These are phyloP conservation scores for Hyaloscypha finlandica DNA, from an alignment of 495 filamentous ascomycete species.

Conservation along the genomic window DNA sequence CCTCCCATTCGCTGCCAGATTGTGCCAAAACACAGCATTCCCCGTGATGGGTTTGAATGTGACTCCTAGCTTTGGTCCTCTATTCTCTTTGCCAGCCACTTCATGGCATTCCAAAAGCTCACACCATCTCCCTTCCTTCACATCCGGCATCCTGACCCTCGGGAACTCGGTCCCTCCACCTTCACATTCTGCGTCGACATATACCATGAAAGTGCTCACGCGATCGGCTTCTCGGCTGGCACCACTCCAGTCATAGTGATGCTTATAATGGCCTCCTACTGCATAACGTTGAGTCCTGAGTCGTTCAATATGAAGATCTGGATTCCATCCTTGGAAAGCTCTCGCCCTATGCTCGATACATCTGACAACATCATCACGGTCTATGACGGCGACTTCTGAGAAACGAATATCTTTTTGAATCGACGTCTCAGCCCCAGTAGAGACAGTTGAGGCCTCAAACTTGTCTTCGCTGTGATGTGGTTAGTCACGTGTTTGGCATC, in stretches of 20 bases:
- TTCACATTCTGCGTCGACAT: slow-evolving; percentile 56
- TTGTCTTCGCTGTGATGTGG: slow-evolving; percentile 42
- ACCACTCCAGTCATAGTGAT: slow-evolving; percentile 62
- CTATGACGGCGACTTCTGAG: slow-evolving; percentile 59
- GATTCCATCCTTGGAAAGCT: slow-evolving; percentile 61
- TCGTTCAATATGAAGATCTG: slow-evolving; percentile 59
- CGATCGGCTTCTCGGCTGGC: slow-evolving; percentile 46
- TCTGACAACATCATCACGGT: slow-evolving; percentile 53
- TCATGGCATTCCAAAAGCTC: slow-evolving; percentile 38
- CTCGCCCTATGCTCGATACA: slow-evolving; percentile 62
- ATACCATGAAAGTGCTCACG: slow-evolving; percentile 64
- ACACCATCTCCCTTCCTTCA: slow-evolving; percentile 34
- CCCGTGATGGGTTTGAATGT: slow-evolving; percentile 47
- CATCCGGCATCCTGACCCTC: slow-evolving; percentile 29
- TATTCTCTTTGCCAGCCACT: slow-evolving; percentile 3
- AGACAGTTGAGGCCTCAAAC: slow-evolving; percentile 57
- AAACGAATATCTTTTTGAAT: slow-evolving; percentile 51
- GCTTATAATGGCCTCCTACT: slow-evolving; percentile 54
- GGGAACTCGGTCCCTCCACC: slow-evolving; percentile 67
- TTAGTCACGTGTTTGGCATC: slow-evolving; percentile 26
- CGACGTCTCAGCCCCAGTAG: slow-evolving; percentile 45
- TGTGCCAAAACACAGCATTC: slow-evolving; percentile 52
- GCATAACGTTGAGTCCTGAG: slow-evolving; percentile 65
- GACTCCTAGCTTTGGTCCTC: slow-evolving; percentile 27
- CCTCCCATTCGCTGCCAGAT: slow-evolving; percentile 43